Conservation (phyloP, 2,329 filamentous ascomycete genomes). For the Ceratocystis albifundus region DNA sequence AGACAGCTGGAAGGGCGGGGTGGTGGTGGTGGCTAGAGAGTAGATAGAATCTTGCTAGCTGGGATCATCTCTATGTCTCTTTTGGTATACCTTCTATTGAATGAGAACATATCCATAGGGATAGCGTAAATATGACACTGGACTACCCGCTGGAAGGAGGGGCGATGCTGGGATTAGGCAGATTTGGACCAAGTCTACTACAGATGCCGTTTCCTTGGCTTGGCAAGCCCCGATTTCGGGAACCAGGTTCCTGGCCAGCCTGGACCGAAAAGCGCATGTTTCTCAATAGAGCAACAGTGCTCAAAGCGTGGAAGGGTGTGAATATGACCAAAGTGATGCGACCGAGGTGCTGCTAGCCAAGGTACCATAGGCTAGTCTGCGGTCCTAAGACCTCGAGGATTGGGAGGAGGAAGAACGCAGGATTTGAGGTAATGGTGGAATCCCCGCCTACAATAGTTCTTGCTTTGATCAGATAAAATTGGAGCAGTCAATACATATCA, state of each 20-base stretch:
- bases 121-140: not conserved
- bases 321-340: not conserved
- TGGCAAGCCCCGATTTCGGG: not conserved
- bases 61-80: not conserved
- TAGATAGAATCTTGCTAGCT: not conserved
- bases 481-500: not conserved
- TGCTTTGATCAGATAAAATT: slow-evolving; percentile 4
- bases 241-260: not conserved
- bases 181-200: not conserved
- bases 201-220: not conserved
- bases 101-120: not conserved
- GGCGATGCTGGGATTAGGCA: not conserved
- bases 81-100: not conserved
- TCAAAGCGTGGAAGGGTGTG: not conserved
- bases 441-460: not conserved
- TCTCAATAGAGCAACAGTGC: too few relatives aligned
- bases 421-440: not conserved
- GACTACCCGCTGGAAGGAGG: not conserved
- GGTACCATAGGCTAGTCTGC: not conserved
- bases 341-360: not conserved
- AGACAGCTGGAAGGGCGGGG: too few relatives aligned
- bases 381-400: not conserved
- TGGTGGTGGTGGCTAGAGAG: not conserved
- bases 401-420: not conserved
- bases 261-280: not conserved